These are phyloP conservation scores for Aspergillus latus DNA, from an alignment of 2,329 filamentous ascomycete species.

Conservation along the genomic window DNA sequence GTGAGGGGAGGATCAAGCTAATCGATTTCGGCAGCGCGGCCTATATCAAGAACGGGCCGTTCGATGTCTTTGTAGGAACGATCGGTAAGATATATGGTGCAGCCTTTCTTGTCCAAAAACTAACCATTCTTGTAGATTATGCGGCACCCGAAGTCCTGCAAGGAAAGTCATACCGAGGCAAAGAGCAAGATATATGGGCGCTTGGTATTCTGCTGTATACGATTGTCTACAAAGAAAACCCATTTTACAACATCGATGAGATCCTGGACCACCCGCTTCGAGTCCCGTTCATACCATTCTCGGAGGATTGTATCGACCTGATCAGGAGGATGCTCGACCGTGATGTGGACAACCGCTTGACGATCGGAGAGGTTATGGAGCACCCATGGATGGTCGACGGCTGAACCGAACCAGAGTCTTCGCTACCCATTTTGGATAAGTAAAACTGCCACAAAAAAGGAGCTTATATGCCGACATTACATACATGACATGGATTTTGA, in stretches of 20 bases:
- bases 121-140: constrained; percentile 65
- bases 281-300: constrained; percentile 66
- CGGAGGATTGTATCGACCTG: constrained; percentile 88
- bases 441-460: not conserved
- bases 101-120: not conserved
- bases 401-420: constrained; percentile 12
- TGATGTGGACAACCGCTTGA: constrained; percentile 76
- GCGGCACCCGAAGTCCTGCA: constrained; percentile 96
- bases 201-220: constrained; percentile 96
- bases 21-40: constrained; percentile 98
- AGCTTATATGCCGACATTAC: constrained; percentile 8
- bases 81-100: constrained; percentile 67
- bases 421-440: constrained; percentile 8
- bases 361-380: constrained; percentile 82
- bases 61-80: constrained; percentile 97
- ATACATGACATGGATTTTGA: constrained; percentile 6
- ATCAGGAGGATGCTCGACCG: constrained; percentile 90
- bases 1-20: constrained; percentile 91
- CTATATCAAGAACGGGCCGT: constrained; percentile 97
- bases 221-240: constrained; percentile 99
- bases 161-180: constrained; percentile 86
- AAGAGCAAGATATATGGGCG: constrained; percentile 98
- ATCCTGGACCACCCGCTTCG: constrained; percentile 96
- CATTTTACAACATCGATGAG: constrained; percentile 98
- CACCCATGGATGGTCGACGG: constrained; percentile 70